These are phyloP conservation scores for Xylaria multiplex DNA, from an alignment of 2,329 filamentous ascomycete species.

Conservation along the genomic window DNA sequence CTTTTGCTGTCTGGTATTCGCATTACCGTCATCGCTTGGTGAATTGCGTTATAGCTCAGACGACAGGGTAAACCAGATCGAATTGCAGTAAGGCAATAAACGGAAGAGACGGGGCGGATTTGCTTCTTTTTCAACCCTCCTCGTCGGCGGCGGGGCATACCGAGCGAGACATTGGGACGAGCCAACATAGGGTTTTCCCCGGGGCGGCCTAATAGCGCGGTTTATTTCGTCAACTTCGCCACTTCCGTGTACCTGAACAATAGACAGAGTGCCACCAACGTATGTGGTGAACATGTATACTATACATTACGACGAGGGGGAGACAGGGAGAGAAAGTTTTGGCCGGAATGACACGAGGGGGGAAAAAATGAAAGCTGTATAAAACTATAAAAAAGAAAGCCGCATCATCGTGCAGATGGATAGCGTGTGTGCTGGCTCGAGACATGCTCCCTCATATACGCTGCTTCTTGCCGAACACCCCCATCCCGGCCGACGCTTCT, in stretches of 20 bases:
- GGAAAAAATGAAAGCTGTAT: no score
- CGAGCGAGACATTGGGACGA: background rate
- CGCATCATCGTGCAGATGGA: background rate
- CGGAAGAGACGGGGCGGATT: background rate
- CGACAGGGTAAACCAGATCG: no score
- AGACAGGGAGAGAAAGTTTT: background rate
- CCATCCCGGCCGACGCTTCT: background rate
- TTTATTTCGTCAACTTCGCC: background rate
- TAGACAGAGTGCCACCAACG: background rate
- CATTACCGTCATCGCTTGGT: no score
- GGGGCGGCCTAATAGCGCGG: background rate
- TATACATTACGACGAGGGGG: background rate
- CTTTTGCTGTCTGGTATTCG: no score
- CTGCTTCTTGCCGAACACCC: background rate
- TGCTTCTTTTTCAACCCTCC: background rate
- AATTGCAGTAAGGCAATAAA: no score
- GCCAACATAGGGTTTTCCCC: background rate
- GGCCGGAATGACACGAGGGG: no score
- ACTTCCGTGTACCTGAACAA: background rate
- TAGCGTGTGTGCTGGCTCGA: background rate
- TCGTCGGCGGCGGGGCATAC: background rate
- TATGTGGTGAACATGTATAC: background rate
- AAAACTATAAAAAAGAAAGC: constrained; percentile 8
- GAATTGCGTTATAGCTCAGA: no score
- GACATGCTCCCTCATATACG: background rate